A percentile compares a stretch with the other conserved stretches of the same genome.
Evolutionary conservation across 768 basidiomycete genomes (phyloP).

Genomic region (Pholiota molesta): DNA sequence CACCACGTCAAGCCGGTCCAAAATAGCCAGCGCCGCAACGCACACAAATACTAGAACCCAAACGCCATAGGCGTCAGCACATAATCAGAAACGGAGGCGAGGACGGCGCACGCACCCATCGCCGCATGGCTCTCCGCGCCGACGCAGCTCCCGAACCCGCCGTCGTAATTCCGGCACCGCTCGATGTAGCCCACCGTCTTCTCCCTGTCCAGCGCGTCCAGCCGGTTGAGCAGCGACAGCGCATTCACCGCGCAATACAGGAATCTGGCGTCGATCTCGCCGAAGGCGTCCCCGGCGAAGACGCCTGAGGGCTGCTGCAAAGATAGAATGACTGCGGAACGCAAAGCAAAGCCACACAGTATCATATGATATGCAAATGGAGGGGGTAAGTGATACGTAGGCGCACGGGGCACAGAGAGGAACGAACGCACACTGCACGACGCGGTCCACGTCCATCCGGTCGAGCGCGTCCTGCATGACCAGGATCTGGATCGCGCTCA

Average conservation of each 20-base stretch:
- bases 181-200: constrained; percentile 73
- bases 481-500: constrained; percentile 93
- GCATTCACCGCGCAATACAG: constrained; percentile 84
- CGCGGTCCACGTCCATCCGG: constrained; percentile 65
- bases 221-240: constrained; percentile 76
- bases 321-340: constrained; percentile 70
- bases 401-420: too few relatives aligned
- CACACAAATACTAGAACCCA: constrained; percentile 79
- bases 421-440: constrained; percentile 67
- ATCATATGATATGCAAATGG: too few relatives aligned
- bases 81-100: background rate
- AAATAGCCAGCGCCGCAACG: constrained; percentile 82
- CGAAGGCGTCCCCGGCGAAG: constrained; percentile 89
- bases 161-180: constrained; percentile 91
- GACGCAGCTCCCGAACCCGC: constrained; percentile 82
- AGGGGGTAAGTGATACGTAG: too few relatives aligned
- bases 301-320: constrained; percentile 86
- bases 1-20: constrained; percentile 79
- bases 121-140: constrained; percentile 95
- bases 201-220: constrained; percentile 69
- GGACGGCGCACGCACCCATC: constrained; percentile 64
- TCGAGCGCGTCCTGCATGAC: constrained; percentile 83
- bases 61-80: background rate
- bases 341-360: background rate
- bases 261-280: constrained; percentile 94